A percentile compares a stretch with the other conserved stretches of the same genome.
phyloP scores from a whole-genome alignment of 2,329 filamentous ascomycete genomes.

The Fusarium longipes region DNA sequence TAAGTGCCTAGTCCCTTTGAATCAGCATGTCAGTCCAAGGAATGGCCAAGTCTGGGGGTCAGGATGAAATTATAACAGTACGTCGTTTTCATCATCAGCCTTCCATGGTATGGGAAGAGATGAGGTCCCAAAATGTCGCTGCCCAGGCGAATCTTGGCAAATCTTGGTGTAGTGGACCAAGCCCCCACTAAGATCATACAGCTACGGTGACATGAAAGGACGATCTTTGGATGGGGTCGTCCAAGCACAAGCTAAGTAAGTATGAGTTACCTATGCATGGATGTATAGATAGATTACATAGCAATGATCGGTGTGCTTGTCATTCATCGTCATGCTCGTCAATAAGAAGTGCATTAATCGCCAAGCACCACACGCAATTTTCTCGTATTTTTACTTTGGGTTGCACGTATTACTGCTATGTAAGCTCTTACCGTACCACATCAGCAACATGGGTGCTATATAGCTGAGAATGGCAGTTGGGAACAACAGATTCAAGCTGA shows the following conservation, averaged over 20 bases:
- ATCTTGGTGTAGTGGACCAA: neutral
- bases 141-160: constrained; percentile 15
- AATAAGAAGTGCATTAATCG: constrained; percentile 13
- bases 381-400: constrained; percentile 26
- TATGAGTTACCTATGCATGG: neutral
- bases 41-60: constrained; percentile 12
- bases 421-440: neutral
- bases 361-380: constrained; percentile 8
- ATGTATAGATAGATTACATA: neutral
- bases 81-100: neutral
- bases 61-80: neutral
- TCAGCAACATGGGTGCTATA: neutral
- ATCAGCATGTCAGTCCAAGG: neutral
- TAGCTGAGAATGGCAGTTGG: neutral
- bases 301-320: constrained; percentile 17
- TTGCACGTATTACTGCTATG: constrained; percentile 17
- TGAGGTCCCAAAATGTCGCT: constrained; percentile 10
- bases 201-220: neutral
- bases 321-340: constrained; percentile 22
- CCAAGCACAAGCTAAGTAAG: neutral
- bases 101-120: constrained; percentile 22
- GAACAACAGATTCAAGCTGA: neutral
- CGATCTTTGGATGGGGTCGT: neutral
- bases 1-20: neutral
- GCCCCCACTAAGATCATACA: neutral